Percentiles rank a stretch among this genome's conserved stretches.
phyloP scores from a whole-genome alignment of 1,284 basidiomycete species.

The Gomphus bonarii region DNA sequence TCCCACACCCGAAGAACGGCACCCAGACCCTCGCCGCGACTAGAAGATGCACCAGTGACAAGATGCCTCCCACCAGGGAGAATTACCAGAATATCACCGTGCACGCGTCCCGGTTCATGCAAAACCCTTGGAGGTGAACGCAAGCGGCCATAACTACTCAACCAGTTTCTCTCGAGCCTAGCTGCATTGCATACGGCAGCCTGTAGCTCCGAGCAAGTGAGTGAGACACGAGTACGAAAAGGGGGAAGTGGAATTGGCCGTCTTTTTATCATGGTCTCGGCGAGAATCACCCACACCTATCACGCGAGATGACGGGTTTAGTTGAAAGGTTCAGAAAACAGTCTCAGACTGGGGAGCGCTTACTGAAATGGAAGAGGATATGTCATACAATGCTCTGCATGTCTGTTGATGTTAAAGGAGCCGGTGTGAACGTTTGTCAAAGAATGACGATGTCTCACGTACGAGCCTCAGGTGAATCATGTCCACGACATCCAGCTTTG shows the following conservation, averaged over 20 bases:
- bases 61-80: slow-evolving; percentile 7
- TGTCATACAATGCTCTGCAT: slow-evolving; percentile 7
- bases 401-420: slow-evolving; percentile 1
- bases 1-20: slow-evolving; percentile 8
- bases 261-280: slow-evolving; percentile 8
- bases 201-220: slow-evolving; percentile 1
- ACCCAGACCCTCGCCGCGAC: slow-evolving; percentile 1
- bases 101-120: slow-evolving; percentile 7
- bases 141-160: slow-evolving; percentile 8
- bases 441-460: slow-evolving; percentile 2
- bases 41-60: slow-evolving; percentile 9
- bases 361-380: neutral
- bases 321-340: neutral
- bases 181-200: slow-evolving; percentile 6
- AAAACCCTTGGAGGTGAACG: slow-evolving; percentile 6
- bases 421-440: neutral
- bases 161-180: slow-evolving; percentile 10
- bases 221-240: slow-evolving; percentile 6
- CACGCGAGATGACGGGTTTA: too few relatives aligned
- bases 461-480: slow-evolving; percentile 4
- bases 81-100: slow-evolving; percentile 8
- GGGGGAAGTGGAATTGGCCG: slow-evolving; percentile 9
- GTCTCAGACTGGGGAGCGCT: neutral
- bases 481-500: slow-evolving; percentile 4
- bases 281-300: slow-evolving; percentile 10